Evolutionary conservation across 495 filamentous ascomycete species (phyloP), one percentile per base, ranked within the genome.

Genomic region (Venustampulla echinocandica): DNA sequence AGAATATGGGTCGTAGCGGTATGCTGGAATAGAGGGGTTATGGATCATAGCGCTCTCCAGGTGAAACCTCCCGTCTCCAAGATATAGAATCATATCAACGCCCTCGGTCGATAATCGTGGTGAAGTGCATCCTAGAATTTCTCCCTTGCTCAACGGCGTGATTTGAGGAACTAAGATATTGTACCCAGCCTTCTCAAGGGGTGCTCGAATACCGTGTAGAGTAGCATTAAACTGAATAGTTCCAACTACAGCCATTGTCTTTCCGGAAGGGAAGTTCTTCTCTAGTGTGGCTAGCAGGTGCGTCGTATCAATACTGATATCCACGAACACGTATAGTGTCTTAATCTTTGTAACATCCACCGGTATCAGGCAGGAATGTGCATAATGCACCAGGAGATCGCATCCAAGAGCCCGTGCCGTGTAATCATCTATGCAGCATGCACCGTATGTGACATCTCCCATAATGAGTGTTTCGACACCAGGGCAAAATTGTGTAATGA

Each of bases 211-310:
- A 13, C 80, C 82, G 64, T 99, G 92, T 21, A 99, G 79, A 0
- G 92, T 94, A 5, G 87, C 84, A 64, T 99, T 99, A 72, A 99
- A 99, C 57, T 99, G 92, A 49, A 99, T 99, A 3, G 92, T 99
- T 13, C 90, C 92, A 0, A 99, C 89, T 48, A 95, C 75, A 3
- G 93, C 92, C 36, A 99, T 78, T 0, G 81, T 87, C 61, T 92
- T 92, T 2, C 85, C 85, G 0, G 84, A 58, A 6, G 77, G 67
- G 59, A 97, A 95, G 61, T 96, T 97, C 20, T 85, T 79, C 57
- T 87, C 82, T n/a, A 99, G 62, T 0, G 90, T 93, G 0, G 82
- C 81, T 19, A 95, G 60, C 2, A 99, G 76, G 62, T 99, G 92
- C 3, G 76, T 58, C 0, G 83, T 84, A 68, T 97, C 92, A 64